Percentiles rank a stretch among this genome's conserved stretches.
These are phyloP conservation scores for Coniferiporia sulphurascens DNA, from an alignment of 1,284 basidiomycete genomes.

Conservation along the genomic window DNA sequence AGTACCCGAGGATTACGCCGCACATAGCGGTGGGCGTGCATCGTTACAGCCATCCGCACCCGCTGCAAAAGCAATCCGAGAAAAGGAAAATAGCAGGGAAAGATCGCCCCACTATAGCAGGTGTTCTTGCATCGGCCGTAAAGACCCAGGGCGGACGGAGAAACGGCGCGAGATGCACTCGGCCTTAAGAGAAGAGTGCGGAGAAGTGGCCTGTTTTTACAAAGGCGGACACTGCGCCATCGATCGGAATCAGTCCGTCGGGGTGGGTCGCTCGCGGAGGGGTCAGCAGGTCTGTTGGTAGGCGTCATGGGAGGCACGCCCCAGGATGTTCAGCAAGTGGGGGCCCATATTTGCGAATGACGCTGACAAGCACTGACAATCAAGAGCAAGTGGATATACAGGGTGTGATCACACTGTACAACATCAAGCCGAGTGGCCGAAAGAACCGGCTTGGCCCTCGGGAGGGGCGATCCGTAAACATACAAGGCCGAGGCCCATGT, in stretches of 20 bases:
- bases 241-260: not conserved
- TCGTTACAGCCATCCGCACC: not conserved
- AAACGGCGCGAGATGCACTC: not conserved
- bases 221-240: not conserved
- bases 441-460: not conserved
- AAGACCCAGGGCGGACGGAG: not conserved
- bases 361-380: too few species aligned
- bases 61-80: not conserved
- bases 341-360: too few species aligned
- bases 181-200: not conserved
- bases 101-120: not conserved
- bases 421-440: not conserved
- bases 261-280: not conserved
- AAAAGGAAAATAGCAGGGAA: not conserved
- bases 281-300: not conserved
- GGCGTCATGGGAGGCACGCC: not conserved
- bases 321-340: too few species aligned
- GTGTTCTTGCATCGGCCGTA: not conserved
- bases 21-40: not conserved
- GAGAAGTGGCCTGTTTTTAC: not conserved
- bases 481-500: not conserved
- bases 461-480: not conserved
- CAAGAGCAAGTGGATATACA: not conserved
- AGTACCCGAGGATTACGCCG: not conserved
- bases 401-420: not conserved